These are phyloP conservation scores for Pleurotus salmoneostramineus DNA, from an alignment of 768 basidiomycete genomes.

Conservation along the genomic window DNA sequence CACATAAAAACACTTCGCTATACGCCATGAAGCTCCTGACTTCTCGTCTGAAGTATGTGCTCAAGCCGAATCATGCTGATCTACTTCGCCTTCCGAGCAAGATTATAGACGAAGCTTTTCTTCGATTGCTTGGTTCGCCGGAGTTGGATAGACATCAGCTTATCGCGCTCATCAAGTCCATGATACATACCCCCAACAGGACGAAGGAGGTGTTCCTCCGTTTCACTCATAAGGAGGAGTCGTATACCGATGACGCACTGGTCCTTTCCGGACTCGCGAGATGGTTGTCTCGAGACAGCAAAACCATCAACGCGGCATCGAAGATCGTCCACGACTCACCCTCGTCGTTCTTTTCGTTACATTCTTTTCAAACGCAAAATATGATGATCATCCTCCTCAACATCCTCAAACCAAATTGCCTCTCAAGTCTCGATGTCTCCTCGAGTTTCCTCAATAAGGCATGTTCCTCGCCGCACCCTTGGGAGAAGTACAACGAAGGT, in stretches of 20 bases:
- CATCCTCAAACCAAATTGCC: not conserved
- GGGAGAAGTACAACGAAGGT: not conserved
- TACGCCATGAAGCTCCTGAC: not conserved
- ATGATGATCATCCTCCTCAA: conserved; percentile 2
- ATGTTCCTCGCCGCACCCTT: not conserved
- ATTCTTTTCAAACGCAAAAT: not conserved
- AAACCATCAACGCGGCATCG: not conserved
- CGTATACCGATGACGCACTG: not conserved
- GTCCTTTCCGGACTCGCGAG: not conserved
- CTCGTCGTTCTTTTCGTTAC: not conserved
- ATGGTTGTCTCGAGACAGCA: not conserved
- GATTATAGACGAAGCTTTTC: not conserved
- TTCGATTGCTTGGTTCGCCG: not conserved
- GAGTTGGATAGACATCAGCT: not conserved
- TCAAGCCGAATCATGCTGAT: not conserved
- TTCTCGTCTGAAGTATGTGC: not conserved
- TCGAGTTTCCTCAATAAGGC: not conserved
- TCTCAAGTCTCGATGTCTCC: not conserved
- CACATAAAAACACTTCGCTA: not conserved
- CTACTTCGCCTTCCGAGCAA: not conserved
- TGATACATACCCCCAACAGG: not conserved
- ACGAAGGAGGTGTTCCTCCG: not conserved
- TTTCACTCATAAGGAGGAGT: not conserved
- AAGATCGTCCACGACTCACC: not conserved
- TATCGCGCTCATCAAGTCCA: not conserved